phyloP scores from a whole-genome alignment of 2,329 filamentous ascomycete genomes.

The Mariannaea elegans region DNA sequence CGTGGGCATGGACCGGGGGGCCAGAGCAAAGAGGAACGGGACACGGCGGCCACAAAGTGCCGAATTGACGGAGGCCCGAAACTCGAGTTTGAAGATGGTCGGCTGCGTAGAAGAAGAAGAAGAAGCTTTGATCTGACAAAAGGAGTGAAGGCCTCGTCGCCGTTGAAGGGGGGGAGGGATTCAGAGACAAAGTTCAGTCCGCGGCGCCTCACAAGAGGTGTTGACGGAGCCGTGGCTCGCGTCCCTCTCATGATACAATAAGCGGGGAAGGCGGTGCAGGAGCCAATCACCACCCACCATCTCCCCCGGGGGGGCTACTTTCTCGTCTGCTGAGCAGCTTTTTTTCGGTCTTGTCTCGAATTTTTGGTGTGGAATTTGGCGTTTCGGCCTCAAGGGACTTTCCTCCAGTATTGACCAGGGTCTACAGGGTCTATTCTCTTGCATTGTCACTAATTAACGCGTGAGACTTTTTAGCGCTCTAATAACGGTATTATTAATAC shows the following conservation, averaged over 20 bases:
- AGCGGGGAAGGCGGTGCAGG: conserved; percentile 43
- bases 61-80: conserved; percentile 18
- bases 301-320: conserved; percentile 13
- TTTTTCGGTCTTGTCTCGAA: conserved; percentile 1
- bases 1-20: conserved; percentile 24
- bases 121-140: conserved; percentile 6
- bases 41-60: conserved; percentile 7
- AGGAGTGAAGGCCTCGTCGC: conserved; percentile 21
- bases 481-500: too few species aligned
- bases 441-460: too few species aligned
- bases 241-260: conserved; percentile 51
- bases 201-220: conserved; percentile 29
- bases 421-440: too few species aligned
- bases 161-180: conserved; percentile 29
- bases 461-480: too few species aligned
- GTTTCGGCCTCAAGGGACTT: background rate
- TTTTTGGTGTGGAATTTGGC: background rate
- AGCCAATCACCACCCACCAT: conserved; percentile 44
- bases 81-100: background rate
- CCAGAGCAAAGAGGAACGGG: conserved; percentile 9
- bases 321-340: conserved; percentile 34
- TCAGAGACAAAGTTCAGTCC: conserved; percentile 40
- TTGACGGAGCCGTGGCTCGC: conserved; percentile 32
- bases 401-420: too few species aligned
- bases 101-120: background rate